These are phyloP conservation scores for Puccinia coronata DNA, from an alignment of 1,284 basidiomycete genomes.

Conservation along the genomic window DNA sequence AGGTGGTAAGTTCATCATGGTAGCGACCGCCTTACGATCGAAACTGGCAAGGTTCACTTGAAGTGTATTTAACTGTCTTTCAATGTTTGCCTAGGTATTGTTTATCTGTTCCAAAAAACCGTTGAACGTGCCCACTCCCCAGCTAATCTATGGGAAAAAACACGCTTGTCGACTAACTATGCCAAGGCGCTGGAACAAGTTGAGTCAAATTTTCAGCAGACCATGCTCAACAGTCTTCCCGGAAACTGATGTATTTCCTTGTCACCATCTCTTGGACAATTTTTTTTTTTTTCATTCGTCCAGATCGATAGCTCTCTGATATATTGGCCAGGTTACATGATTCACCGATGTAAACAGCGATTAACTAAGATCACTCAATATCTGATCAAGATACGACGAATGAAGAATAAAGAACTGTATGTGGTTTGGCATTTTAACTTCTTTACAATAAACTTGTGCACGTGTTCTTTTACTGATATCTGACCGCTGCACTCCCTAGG, in stretches of 20 bases:
- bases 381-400: slow-evolving; percentile 92
- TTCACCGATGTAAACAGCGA: slow-evolving; percentile 98
- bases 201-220: slow-evolving; percentile 15
- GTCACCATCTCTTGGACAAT: background rate
- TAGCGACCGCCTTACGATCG: background rate
- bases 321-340: slow-evolving; percentile 96
- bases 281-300: background rate
- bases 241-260: background rate
- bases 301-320: slow-evolving; percentile 92
- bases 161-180: slow-evolving; percentile 92
- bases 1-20: slow-evolving; percentile 68
- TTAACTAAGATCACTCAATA: slow-evolving; percentile 99
- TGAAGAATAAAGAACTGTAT: slow-evolving; percentile 84
- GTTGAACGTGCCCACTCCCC: slow-evolving; percentile 95
- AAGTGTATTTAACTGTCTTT: background rate
- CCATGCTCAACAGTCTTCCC: slow-evolving; percentile 12
- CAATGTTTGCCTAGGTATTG: slow-evolving; percentile 66
- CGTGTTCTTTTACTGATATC: background rate
- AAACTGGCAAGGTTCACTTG: background rate
- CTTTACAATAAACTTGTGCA: background rate
- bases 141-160: slow-evolving; percentile 94
- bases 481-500: slow-evolving; percentile 61
- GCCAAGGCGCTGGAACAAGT: slow-evolving; percentile 91
- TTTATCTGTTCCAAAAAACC: slow-evolving; percentile 98
- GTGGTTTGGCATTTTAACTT: slow-evolving; percentile 60